A percentile compares a stretch with the other conserved stretches of the same genome.
Conservation (phyloP, 129 eudicot genomes). For the Arctium minus region DNA sequence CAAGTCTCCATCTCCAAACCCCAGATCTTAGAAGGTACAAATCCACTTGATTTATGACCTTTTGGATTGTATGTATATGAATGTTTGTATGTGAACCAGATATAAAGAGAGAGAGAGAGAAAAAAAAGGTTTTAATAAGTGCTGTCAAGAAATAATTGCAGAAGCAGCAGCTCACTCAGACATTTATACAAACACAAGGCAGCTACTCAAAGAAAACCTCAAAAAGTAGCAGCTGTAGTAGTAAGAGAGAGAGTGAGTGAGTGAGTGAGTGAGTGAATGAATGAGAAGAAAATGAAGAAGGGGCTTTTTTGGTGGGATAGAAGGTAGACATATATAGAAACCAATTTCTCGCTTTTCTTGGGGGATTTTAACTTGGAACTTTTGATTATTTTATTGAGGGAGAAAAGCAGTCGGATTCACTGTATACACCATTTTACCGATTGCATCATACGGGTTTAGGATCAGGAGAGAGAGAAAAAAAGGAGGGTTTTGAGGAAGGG, state of each 20-base stretch:
- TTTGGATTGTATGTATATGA: slow-evolving; percentile 16
- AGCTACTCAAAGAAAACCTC: neutral
- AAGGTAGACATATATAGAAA: slow-evolving; percentile 31
- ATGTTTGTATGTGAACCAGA: slow-evolving; percentile 8
- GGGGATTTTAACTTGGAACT: slow-evolving; percentile 8
- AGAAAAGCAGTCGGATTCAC: slow-evolving; percentile 20
- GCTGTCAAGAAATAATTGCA: neutral
- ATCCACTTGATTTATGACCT: slow-evolving; percentile 16
- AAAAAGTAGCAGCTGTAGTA: neutral
- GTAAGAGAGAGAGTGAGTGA: slow-evolving; percentile 1
- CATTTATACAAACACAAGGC: slow-evolving; percentile 5
- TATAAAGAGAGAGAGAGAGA: neutral
- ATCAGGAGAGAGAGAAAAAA: neutral
- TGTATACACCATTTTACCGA: neutral
- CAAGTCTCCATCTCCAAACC: slow-evolving; percentile 18
- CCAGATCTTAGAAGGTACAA: slow-evolving; percentile 20
- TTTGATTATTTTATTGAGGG: slow-evolving; percentile 17
- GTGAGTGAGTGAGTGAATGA: neutral
- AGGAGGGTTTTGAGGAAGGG: neutral
- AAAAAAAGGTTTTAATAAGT: neutral
- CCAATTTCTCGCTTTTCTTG: slow-evolving; percentile 26
- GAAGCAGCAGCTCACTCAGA: slow-evolving; percentile 3
- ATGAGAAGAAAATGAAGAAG: neutral
- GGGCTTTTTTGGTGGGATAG: neutral
- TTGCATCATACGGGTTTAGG: neutral